Base-by-base conservation (phyloP, 2,329 filamentous ascomycete species). In the Dothiorella sarmentorum region DNA sequence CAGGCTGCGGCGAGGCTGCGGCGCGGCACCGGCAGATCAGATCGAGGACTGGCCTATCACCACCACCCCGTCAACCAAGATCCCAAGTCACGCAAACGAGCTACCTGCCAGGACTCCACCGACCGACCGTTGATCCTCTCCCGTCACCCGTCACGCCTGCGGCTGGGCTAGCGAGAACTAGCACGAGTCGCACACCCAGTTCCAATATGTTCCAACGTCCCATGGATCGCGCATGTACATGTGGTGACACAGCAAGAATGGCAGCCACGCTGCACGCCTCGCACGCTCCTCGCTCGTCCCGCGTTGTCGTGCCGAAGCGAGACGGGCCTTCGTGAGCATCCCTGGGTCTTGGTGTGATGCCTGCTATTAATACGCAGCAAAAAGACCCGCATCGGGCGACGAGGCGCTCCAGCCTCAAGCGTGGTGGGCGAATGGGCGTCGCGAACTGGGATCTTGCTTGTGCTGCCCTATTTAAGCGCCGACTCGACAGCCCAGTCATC, bases 391-490 rank as follows among this genome's bases (percentile, higher is more conserved):
- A 65, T 69, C 10, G 31, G 61, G 69, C 58, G 17, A 35, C 64
- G 71, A 69, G 66, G 67, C 62, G 45, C 61, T 60, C 60, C 33
- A 57, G 62, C 60, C 45, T 53, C 24, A 44, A 65, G 63, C n/a
- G 64, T 64, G 33, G 22, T 15, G 33, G 49, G 37, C 56, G 56
- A 71, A 72, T 71, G 61, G 65, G 61, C 9, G 26, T 29, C 29
- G 11, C 20, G 56, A 58, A 63, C 62, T 18, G 60, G 56, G 56
- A 59, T 59, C 38, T 33, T 62, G 65, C 65, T 65, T 66, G 65
- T 66, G 63, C 65, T 61, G 64, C 66, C 59, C 60, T 60, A 65
- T 66, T 57, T 71, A 73, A 69, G 69, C 70, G 70, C 71, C 69
- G 65, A 64, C 62, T 35, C 58, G 63, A 64, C 65, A 62, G 64